phyloP scores from a whole-genome alignment of 2,329 filamentous ascomycete genomes.

The Xylariaceae sp. region DNA sequence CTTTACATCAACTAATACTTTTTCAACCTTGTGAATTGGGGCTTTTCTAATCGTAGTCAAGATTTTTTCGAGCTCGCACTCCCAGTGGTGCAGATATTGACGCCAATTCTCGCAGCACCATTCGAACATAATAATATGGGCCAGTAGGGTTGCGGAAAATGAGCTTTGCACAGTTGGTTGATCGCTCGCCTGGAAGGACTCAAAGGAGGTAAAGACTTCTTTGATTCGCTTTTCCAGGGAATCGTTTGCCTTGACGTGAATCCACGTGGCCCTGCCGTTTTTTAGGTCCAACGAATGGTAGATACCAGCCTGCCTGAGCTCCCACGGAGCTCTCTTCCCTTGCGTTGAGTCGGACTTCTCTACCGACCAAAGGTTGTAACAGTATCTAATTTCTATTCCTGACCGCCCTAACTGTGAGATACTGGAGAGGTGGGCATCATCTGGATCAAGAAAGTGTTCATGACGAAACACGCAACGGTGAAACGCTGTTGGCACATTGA shows the following conservation, averaged over 20 bases:
- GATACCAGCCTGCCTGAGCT: conserved; percentile 12
- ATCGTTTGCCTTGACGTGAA: conserved; percentile 16
- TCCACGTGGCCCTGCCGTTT: conserved; percentile 10
- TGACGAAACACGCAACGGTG: conserved; percentile 6
- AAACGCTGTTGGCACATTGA: not conserved
- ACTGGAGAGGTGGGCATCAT: not conserved
- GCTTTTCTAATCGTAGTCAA: conserved; percentile 1
- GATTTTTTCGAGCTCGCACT: not conserved
- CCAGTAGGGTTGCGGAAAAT: not conserved
- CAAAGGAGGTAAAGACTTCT: not conserved
- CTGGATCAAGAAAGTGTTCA: not conserved
- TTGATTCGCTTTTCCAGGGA: not conserved
- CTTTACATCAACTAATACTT: not conserved
- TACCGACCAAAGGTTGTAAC: conserved; percentile 19
- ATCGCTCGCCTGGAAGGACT: not conserved
- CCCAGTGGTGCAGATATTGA: conserved; percentile 12
- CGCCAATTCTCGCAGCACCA: conserved; percentile 16
- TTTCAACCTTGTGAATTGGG: not conserved
- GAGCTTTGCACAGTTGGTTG: not conserved
- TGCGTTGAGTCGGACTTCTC: conserved; percentile 1
- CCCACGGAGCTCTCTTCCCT: conserved; percentile 1
- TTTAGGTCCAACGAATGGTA: conserved; percentile 17
- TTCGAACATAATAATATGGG: conserved; percentile 15
- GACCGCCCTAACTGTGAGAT: conserved; percentile 16
- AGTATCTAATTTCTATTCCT: conserved; percentile 7